A percentile compares a stretch with the other conserved stretches of the same genome.
Evolutionary conservation across 371 early-diverging fungal genomes (phyloP).

Genomic region (Zychaea mexicana): DNA sequence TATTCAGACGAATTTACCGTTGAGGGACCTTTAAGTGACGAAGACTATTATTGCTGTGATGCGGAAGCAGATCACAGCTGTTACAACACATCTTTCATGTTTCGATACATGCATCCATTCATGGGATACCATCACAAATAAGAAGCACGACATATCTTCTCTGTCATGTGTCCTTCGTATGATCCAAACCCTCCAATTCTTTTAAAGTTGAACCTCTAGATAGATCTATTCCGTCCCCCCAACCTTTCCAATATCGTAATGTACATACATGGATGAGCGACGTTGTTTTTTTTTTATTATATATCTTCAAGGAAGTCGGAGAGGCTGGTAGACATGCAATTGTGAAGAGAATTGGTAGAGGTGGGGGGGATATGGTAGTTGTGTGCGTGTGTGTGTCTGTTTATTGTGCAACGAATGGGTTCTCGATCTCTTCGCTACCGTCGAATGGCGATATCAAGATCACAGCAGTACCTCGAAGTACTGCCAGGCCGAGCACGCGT

Average conservation of each 20-base stretch:
- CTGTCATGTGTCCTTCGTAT: not conserved
- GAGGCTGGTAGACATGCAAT: no score
- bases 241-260: no score
- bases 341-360: no score
- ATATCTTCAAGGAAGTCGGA: no score
- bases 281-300: no score
- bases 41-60: not conserved
- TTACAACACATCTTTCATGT: not conserved
- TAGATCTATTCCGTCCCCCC: no score
- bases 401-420: conserved; percentile 78
- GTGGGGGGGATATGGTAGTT: not conserved
- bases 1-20: conserved; percentile 21
- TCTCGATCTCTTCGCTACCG: conserved; percentile 89
- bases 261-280: no score
- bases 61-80: not conserved
- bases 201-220: no score
- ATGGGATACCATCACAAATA: not conserved
- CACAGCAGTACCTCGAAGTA: conserved; percentile 89
- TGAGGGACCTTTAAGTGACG: not conserved
- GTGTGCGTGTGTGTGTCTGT: not conserved
- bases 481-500: conserved; percentile 83
- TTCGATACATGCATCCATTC: conserved; percentile 3
- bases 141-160: not conserved
- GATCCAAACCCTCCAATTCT: no score
- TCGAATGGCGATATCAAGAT: conserved; percentile 92